These are phyloP conservation scores for Kockiozyma suomiensis DNA, from an alignment of 805 yeast species.

Conservation along the genomic window DNA sequence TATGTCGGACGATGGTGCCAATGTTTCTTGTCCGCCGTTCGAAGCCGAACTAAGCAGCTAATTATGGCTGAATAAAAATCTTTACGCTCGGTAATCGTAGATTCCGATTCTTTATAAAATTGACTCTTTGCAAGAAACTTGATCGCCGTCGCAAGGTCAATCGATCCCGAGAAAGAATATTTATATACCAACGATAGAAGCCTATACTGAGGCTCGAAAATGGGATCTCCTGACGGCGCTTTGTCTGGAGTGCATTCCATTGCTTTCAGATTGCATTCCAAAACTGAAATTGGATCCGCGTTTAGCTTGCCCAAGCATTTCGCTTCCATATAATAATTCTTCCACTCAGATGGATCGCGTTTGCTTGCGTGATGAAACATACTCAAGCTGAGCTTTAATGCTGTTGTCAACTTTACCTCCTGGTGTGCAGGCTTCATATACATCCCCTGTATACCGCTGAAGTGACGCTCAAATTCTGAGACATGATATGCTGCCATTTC, in stretches of 20 bases:
- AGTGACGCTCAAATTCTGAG: constrained; percentile 51
- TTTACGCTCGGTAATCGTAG: background rate
- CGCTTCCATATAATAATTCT: constrained; percentile 56
- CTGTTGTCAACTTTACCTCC: constrained; percentile 9
- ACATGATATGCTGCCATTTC: constrained; percentile 54
- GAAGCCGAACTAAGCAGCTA: constrained; percentile 9
- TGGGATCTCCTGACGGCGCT: constrained; percentile 48
- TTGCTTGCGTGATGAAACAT: constrained; percentile 54
- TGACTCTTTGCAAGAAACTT: constrained; percentile 47
- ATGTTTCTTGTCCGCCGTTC: constrained; percentile 66
- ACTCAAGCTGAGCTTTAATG: constrained; percentile 47
- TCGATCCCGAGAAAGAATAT: constrained; percentile 46
- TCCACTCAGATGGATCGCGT: constrained; percentile 59
- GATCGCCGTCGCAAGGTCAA: constrained; percentile 48
- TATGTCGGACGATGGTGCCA: constrained; percentile 91
- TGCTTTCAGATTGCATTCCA: constrained; percentile 48
- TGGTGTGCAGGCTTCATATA: constrained; percentile 29
- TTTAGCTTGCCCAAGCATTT: constrained; percentile 60
- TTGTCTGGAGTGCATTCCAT: constrained; percentile 28
- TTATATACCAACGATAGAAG: constrained; percentile 63
- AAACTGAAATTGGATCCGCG: constrained; percentile 41
- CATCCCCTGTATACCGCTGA: constrained; percentile 39
- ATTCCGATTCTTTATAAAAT: constrained; percentile 33
- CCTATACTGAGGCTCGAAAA: constrained; percentile 78
- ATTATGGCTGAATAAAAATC: constrained; percentile 12